Evolutionary conservation across 2,329 filamentous ascomycete genomes (phyloP).

Genomic region (Dactylellina drechsleri): DNA sequence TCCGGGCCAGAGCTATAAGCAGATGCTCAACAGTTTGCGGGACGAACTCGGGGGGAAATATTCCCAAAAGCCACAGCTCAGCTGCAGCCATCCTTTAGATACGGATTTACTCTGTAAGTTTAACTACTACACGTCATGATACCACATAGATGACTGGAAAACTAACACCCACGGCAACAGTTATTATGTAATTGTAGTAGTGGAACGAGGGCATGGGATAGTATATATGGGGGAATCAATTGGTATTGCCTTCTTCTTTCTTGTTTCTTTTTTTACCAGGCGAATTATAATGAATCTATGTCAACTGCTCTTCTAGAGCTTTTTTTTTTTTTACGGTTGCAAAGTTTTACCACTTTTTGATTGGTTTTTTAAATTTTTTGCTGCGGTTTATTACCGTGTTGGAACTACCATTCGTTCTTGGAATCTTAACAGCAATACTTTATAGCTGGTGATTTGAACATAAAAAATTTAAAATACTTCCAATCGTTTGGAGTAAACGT

Average conservation of each 20-base stretch:
- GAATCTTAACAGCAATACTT: too few species aligned
- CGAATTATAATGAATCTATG: neutral
- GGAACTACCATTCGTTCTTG: too few species aligned
- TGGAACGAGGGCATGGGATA: conserved; percentile 14
- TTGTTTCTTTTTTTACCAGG: conserved; percentile 25
- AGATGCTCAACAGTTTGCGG: conserved; percentile 53
- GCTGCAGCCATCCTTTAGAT: conserved; percentile 53
- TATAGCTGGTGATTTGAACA: neutral
- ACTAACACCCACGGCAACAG: conserved; percentile 25
- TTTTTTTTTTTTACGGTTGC: conserved; percentile 3
- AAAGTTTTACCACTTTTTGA: neutral
- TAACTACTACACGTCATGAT: neutral
- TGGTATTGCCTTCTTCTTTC: neutral
- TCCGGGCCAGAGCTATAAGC: conserved; percentile 51
- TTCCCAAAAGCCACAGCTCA: conserved; percentile 51
- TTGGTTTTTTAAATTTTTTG: neutral
- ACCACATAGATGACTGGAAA: too few species aligned
- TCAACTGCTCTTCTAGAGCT: neutral
- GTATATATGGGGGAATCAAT: conserved; percentile 15
- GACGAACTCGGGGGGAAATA: conserved; percentile 54
- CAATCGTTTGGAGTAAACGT: neutral
- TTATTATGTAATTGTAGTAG: conserved; percentile 50
- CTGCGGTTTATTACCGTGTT: neutral
- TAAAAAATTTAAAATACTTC: neutral
- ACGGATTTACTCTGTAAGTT: conserved; percentile 54